Conservation (phyloP, 2,329 filamentous ascomycete species). For the Elsinoe fawcettii region DNA sequence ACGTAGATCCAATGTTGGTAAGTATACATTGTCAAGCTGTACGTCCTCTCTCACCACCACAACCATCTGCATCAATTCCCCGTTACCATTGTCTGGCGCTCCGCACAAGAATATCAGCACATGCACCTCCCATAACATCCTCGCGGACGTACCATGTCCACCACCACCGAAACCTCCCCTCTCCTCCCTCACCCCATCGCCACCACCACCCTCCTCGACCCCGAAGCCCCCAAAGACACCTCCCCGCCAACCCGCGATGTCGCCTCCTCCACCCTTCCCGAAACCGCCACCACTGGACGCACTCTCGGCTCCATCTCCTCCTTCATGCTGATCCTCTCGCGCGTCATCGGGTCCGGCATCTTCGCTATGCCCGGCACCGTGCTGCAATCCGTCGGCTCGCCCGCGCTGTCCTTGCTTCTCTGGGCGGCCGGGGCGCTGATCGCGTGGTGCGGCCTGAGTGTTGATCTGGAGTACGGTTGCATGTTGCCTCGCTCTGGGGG, state of each 20-base stretch:
- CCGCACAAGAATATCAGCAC: too few relatives aligned
- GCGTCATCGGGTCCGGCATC: conserved; percentile 47
- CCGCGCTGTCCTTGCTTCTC: conserved; percentile 53
- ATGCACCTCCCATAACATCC: neutral
- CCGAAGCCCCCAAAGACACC: neutral
- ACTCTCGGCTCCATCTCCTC: conserved; percentile 56
- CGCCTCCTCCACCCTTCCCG: conserved; percentile 53
- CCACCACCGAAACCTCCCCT: neutral
- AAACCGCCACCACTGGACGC: conserved; percentile 51
- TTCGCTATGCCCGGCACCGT: conserved; percentile 65
- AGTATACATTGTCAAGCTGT: too few relatives aligned
- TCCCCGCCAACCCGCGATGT: conserved; percentile 24
- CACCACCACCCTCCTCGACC: neutral
- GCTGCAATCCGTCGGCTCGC: conserved; percentile 57
- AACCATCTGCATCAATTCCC: too few relatives aligned
- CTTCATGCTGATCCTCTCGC: conserved; percentile 61
- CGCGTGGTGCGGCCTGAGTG: conserved; percentile 45
- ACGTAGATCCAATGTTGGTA: neutral
- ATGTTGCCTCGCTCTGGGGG: conserved; percentile 64
- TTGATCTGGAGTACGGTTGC: conserved; percentile 60
- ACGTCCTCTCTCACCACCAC: too few relatives aligned
- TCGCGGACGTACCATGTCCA: neutral
- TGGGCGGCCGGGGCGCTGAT: conserved; percentile 58
- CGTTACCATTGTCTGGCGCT: too few relatives aligned
- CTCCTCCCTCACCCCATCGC: neutral